Evolutionary conservation across 345 rosid species (phyloP).

Genomic region (Isatis tinctoria): DNA sequence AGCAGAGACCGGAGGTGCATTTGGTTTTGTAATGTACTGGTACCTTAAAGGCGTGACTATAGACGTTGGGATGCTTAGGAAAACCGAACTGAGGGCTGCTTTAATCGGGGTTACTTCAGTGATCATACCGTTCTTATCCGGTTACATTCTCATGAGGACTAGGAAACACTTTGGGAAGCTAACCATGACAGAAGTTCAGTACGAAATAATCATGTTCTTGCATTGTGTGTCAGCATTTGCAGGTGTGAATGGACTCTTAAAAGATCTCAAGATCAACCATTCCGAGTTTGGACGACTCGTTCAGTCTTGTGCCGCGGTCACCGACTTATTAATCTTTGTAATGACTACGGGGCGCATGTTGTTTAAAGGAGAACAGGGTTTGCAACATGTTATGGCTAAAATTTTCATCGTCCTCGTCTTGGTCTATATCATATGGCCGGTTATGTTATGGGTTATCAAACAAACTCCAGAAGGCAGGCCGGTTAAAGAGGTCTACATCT

Average conservation of each 20-base stretch:
- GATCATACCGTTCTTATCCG: neutral
- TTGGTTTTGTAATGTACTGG: neutral
- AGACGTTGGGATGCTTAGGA: neutral
- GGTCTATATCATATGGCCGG: neutral
- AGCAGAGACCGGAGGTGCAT: neutral
- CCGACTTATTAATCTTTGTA: neutral
- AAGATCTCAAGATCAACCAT: neutral
- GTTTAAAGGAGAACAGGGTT: neutral
- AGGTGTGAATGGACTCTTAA: neutral
- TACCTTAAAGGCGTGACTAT: neutral
- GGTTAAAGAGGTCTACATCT: neutral
- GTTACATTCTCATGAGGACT: neutral
- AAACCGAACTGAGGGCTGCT: neutral
- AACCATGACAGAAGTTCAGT: neutral
- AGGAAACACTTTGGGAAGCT: neutral
- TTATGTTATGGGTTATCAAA: neutral
- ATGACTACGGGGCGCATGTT: neutral
- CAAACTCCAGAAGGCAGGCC: neutral
- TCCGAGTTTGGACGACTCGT: neutral
- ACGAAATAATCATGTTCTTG: neutral
- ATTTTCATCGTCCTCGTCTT: neutral
- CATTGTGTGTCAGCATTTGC: neutral
- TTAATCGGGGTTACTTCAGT: neutral
- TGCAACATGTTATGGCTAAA: neutral
- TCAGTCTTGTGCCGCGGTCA: neutral